These are phyloP conservation scores for Phytophthora cryptogea DNA, from an alignment of 352 stramenopile genomes.

Conservation along the genomic window DNA sequence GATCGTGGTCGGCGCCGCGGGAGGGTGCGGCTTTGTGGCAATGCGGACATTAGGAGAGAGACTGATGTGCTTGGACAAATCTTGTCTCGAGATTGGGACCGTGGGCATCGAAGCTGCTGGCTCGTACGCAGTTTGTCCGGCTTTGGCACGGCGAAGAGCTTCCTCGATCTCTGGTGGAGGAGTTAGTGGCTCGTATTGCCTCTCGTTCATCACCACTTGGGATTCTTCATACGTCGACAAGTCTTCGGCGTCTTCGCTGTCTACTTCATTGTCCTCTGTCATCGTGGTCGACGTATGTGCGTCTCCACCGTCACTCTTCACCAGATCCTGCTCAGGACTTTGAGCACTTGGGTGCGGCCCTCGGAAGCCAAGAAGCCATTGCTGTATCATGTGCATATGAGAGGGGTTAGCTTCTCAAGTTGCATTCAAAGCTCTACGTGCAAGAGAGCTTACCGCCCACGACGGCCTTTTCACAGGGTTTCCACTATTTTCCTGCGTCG, in stretches of 20 bases:
- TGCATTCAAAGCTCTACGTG: neutral
- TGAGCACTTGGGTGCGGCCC: slow-evolving; percentile 1
- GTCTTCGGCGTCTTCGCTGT: slow-evolving; percentile 28
- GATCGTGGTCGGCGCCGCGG: slow-evolving; percentile 20
- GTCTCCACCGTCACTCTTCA: slow-evolving; percentile 19
- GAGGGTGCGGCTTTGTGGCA: slow-evolving; percentile 21
- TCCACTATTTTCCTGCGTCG: slow-evolving; percentile 8
- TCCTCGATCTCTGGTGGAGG: slow-evolving; percentile 50
- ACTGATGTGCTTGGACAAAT: slow-evolving; percentile 21
- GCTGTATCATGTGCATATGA: slow-evolving; percentile 10
- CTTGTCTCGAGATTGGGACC: slow-evolving; percentile 16
- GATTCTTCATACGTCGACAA: slow-evolving; percentile 33
- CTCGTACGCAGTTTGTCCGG: slow-evolving; percentile 18
- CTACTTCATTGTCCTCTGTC: slow-evolving; percentile 24
- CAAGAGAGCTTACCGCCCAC: slow-evolving; percentile 27
- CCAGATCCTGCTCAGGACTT: slow-evolving; percentile 9
- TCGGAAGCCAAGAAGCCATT: slow-evolving; percentile 38
- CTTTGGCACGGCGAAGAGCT: slow-evolving; percentile 41
- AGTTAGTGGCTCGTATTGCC: slow-evolving; percentile 36
- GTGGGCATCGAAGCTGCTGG: slow-evolving; percentile 16
- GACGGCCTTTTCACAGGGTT: slow-evolving; percentile 14
- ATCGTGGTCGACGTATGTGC: slow-evolving; percentile 16
- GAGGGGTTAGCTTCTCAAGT: neutral
- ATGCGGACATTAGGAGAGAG: slow-evolving; percentile 18
- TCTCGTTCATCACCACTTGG: slow-evolving; percentile 18